phyloP scores from a whole-genome alignment of 805 yeast species.

The Kazachstania martiniae region DNA sequence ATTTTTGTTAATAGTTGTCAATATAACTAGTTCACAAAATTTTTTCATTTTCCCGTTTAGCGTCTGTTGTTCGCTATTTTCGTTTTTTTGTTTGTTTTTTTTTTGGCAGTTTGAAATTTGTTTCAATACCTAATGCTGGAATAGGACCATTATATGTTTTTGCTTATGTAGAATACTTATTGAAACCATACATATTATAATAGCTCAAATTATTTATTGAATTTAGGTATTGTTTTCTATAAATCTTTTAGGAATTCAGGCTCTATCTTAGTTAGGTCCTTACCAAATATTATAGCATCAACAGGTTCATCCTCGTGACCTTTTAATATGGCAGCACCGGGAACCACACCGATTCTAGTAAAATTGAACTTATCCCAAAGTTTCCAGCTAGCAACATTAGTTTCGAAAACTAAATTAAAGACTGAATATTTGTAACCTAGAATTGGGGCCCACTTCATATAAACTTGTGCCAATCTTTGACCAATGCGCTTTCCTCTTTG shows the following conservation, averaged over 20 bases:
- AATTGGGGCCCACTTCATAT: slow-evolving; percentile 61
- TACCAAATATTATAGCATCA: slow-evolving; percentile 74
- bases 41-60: too few relatives aligned
- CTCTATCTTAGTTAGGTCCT: slow-evolving; percentile 34
- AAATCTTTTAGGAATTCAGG: slow-evolving; percentile 18
- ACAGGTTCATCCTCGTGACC: slow-evolving; percentile 52
- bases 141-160: too few relatives aligned
- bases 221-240: too few relatives aligned
- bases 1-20: too few relatives aligned
- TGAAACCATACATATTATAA: too few relatives aligned
- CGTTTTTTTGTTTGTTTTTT: background rate
- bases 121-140: too few relatives aligned
- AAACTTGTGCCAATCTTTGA: slow-evolving; percentile 52
- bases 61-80: background rate
- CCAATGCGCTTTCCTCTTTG: slow-evolving; percentile 66
- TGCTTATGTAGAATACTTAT: too few relatives aligned
- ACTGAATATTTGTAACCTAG: slow-evolving; percentile 77
- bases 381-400: slow-evolving; percentile 61
- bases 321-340: slow-evolving; percentile 62
- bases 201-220: too few relatives aligned
- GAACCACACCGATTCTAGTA: slow-evolving; percentile 63
- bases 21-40: too few relatives aligned
- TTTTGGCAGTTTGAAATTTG: too few relatives aligned
- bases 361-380: slow-evolving; percentile 84
- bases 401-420: slow-evolving; percentile 77